A percentile compares a stretch with the other conserved stretches of the same genome.
Evolutionary conservation across 1,284 basidiomycete genomes (phyloP).

Genomic region (Apiotrichum domesticum): DNA sequence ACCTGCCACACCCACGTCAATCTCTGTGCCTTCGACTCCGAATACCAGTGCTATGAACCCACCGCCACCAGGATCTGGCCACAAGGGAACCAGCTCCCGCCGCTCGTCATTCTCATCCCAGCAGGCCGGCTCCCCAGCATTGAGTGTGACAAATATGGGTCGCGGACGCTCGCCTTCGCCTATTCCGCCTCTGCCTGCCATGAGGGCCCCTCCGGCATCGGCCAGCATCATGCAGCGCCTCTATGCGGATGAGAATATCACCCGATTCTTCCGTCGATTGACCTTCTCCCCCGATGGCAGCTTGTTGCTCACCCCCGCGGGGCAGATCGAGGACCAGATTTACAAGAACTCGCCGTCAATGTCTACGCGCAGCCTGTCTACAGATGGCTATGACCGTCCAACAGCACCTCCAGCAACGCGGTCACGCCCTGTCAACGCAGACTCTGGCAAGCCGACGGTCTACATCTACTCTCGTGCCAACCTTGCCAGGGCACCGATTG

Average conservation of each 20-base stretch:
- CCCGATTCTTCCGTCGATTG: conserved; percentile 90
- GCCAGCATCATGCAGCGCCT: conserved; percentile 54
- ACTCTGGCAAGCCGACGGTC: conserved; percentile 62
- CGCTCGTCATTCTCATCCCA: conserved; percentile 75
- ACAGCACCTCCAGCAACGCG: conserved; percentile 27
- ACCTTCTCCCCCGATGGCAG: conserved; percentile 93
- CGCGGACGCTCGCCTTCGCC: conserved; percentile 77
- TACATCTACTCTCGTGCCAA: conserved; percentile 95
- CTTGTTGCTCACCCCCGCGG: conserved; percentile 87
- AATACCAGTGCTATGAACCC: conserved; percentile 43
- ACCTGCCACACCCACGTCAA: conserved; percentile 27
- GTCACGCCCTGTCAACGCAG: conserved; percentile 27
- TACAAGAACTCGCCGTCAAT: conserved; percentile 51
- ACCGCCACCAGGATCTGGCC: conserved; percentile 30
- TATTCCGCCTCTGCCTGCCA: conserved; percentile 81
- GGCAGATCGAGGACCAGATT: conserved; percentile 87
- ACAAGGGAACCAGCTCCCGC: conserved; percentile 55
- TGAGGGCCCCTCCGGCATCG: conserved; percentile 51
- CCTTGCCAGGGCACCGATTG: conserved; percentile 83
- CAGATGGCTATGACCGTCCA: conserved; percentile 29
- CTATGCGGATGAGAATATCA: conserved; percentile 92
- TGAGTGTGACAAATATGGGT: conserved; percentile 30
- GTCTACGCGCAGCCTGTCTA: conserved; percentile 36
- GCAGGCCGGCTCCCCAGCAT: conserved; percentile 41
- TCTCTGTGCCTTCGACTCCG: conserved; percentile 42